These are phyloP conservation scores for Coemansia sp. DNA, from an alignment of 192 early-diverging fungal genomes.

Conservation along the genomic window DNA sequence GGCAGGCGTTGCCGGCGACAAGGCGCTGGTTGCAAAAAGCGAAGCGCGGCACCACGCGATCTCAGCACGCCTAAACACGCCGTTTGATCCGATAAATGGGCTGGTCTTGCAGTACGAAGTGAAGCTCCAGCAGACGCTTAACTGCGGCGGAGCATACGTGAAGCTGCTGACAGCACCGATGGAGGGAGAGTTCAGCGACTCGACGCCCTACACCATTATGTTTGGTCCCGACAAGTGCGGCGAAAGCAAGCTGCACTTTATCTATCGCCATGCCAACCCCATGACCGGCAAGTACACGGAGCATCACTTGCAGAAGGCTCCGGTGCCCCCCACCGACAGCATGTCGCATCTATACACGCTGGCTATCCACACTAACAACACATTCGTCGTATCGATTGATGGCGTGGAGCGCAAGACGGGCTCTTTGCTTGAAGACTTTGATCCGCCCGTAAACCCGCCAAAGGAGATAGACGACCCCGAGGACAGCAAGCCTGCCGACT, in stretches of 20 bases:
- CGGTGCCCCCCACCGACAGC: slow-evolving; percentile 63
- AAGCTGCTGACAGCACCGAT: slow-evolving; percentile 58
- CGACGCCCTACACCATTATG: slow-evolving; percentile 87
- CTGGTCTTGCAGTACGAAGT: slow-evolving; percentile 89
- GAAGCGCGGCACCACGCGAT: slow-evolving; percentile 86
- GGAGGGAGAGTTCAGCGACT: slow-evolving; percentile 46
- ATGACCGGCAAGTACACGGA: slow-evolving; percentile 75
- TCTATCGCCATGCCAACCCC: slow-evolving; percentile 90
- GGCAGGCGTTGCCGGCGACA: slow-evolving; percentile 64
- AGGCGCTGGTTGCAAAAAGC: slow-evolving; percentile 76
- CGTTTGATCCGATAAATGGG: slow-evolving; percentile 71
- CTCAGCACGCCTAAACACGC: slow-evolving; percentile 65
- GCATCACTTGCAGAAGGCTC: slow-evolving; percentile 76
- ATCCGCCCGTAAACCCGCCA: slow-evolving; percentile 83
- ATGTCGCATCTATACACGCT: slow-evolving; percentile 79
- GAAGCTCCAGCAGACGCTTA: slow-evolving; percentile 62
- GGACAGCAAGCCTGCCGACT: slow-evolving; percentile 83
- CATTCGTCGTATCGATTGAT: slow-evolving; percentile 77
- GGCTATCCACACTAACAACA: slow-evolving; percentile 77
- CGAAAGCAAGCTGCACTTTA: slow-evolving; percentile 91
- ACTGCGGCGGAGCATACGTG: slow-evolving; percentile 92
- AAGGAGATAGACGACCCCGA: slow-evolving; percentile 73
- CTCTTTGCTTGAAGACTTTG: slow-evolving; percentile 74
- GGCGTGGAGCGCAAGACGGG: slow-evolving; percentile 63
- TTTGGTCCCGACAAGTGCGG: slow-evolving; percentile 95